Evolutionary conservation across 2,329 filamentous ascomycete genomes (phyloP).

Genomic region (Monosporascus sp.): DNA sequence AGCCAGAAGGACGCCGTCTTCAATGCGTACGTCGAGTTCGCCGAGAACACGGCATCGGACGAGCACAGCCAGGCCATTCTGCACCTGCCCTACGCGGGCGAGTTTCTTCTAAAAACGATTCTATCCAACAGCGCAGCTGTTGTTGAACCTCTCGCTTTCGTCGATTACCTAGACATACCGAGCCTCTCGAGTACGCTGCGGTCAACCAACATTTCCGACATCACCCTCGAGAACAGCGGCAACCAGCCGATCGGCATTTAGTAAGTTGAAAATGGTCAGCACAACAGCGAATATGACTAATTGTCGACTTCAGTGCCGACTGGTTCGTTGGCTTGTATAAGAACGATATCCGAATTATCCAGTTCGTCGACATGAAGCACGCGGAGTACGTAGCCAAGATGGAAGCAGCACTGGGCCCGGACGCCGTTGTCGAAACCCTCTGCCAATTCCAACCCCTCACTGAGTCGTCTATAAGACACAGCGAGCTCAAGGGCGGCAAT

Average conservation of each 20-base stretch:
- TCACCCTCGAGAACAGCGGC: conserved; percentile 24
- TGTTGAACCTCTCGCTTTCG: conserved; percentile 24
- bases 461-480: conserved; percentile 19
- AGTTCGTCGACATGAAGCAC: conserved; percentile 25
- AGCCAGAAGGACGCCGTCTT: conserved; percentile 9
- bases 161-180: conserved; percentile 19
- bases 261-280: conserved; percentile 4
- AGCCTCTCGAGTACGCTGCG: conserved; percentile 21
- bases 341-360: conserved; percentile 23
- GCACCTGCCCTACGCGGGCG: conserved; percentile 26
- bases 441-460: conserved; percentile 29
- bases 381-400: conserved; percentile 22
- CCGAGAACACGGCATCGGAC: conserved; percentile 7
- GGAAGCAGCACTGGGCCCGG: conserved; percentile 16
- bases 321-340: conserved; percentile 28
- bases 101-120: conserved; percentile 19
- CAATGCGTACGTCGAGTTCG: conserved; percentile 15
- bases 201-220: conserved; percentile 21
- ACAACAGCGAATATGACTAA: conserved; percentile 3
- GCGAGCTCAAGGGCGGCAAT: conserved; percentile 22
- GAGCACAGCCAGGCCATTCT: conserved; percentile 20
- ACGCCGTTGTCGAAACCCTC: conserved; percentile 19
- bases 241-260: conserved; percentile 23
- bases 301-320: conserved; percentile 15
- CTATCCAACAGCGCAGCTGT: conserved; percentile 25